Conservation (phyloP, 2,329 filamentous ascomycete genomes). For the Parafenestella ontariensis region DNA sequence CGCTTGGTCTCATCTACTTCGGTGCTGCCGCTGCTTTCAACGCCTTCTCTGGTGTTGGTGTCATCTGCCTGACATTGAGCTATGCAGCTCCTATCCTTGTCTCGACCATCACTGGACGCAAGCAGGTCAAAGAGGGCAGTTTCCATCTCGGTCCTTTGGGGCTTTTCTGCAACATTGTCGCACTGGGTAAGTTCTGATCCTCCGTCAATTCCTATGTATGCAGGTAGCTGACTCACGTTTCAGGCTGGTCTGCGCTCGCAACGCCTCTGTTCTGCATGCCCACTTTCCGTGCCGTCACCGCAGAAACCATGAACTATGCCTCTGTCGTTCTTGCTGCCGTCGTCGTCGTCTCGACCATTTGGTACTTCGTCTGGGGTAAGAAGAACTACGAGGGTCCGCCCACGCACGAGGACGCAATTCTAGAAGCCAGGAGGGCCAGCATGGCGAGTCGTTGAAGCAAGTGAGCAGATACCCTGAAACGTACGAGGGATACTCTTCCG, state of each 20-base stretch:
- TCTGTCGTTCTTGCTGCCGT: slow-evolving; percentile 76
- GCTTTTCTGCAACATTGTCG: slow-evolving; percentile 66
- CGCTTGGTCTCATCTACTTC: slow-evolving; percentile 73
- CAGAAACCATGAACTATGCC: slow-evolving; percentile 73
- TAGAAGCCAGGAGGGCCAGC: slow-evolving; percentile 43
- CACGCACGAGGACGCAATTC: slow-evolving; percentile 41
- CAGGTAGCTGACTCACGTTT: slow-evolving; percentile 2
- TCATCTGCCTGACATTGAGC: slow-evolving; percentile 72
- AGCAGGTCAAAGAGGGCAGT: slow-evolving; percentile 62
- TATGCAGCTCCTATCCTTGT: slow-evolving; percentile 73
- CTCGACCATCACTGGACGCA: slow-evolving; percentile 66
- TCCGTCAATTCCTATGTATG: neutral
- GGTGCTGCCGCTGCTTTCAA: slow-evolving; percentile 74
- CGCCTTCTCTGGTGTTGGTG: slow-evolving; percentile 73
- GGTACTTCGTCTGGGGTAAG: slow-evolving; percentile 75
- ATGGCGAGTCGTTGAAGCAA: slow-evolving; percentile 30
- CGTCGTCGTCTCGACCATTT: slow-evolving; percentile 64
- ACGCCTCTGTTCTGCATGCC: slow-evolving; percentile 80
- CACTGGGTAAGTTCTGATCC: slow-evolving; percentile 63
- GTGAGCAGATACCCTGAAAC: neutral
- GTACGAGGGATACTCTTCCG: neutral
- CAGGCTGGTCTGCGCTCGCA: slow-evolving; percentile 69
- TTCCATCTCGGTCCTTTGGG: slow-evolving; percentile 71
- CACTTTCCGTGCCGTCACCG: slow-evolving; percentile 65
- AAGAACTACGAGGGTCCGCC: slow-evolving; percentile 71